Evolutionary conservation across 1,139 yeast genomes (phyloP).

Genomic region (Debaryomycetaceae sp.): DNA sequence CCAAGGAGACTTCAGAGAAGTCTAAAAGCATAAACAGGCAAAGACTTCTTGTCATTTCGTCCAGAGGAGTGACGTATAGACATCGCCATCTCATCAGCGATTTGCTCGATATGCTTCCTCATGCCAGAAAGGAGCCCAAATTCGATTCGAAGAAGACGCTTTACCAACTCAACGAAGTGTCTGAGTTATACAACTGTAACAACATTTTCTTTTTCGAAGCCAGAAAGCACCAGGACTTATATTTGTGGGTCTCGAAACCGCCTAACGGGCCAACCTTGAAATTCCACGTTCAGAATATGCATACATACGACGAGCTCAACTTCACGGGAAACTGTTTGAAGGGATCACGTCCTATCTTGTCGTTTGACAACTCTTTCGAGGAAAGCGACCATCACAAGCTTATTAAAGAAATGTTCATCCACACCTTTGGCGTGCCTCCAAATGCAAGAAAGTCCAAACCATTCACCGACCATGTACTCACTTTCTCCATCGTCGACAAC

Average conservation of each 20-base stretch:
- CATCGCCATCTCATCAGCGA: constrained; percentile 94
- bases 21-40: constrained; percentile 68
- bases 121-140: constrained; percentile 94
- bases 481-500: constrained; percentile 88
- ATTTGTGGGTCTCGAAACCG: constrained; percentile 92
- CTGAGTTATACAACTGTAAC: constrained; percentile 96
- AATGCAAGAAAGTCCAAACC: constrained; percentile 93
- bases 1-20: constrained; percentile 44
- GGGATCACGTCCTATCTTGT: constrained; percentile 93
- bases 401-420: constrained; percentile 81
- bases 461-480: constrained; percentile 90
- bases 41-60: constrained; percentile 80
- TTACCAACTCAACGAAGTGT: constrained; percentile 87
- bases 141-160: constrained; percentile 90
- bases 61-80: constrained; percentile 91
- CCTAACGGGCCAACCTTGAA: constrained; percentile 98
- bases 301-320: constrained; percentile 92
- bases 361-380: constrained; percentile 76
- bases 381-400: constrained; percentile 61
- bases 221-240: constrained; percentile 93
- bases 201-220: constrained; percentile 93
- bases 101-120: constrained; percentile 78
- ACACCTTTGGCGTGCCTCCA: constrained; percentile 95
- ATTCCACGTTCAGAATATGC: constrained; percentile 91
- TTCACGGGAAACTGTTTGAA: constrained; percentile 94